Conservation (phyloP, 495 filamentous ascomycete genomes). For the Podospora conica region DNA sequence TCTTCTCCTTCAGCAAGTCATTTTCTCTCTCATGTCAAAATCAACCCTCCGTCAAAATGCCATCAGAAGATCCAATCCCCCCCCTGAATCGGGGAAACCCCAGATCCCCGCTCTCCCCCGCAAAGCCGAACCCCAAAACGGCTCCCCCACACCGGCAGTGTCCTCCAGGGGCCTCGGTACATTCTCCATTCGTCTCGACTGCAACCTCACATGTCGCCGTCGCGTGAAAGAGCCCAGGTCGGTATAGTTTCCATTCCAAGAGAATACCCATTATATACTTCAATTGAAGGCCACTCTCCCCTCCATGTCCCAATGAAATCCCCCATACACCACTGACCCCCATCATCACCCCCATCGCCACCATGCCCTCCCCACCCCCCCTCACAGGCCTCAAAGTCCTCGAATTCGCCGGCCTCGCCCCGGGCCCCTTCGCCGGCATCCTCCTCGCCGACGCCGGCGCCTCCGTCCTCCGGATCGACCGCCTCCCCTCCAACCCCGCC, state of each 20-base stretch:
- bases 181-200: neutral
- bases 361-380: constrained; percentile 51
- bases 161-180: neutral
- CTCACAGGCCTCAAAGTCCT: constrained; percentile 55
- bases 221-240: neutral
- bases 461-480: constrained; percentile 81
- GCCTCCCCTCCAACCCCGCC: constrained; percentile 30
- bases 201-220: neutral
- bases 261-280: neutral
- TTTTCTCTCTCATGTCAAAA: neutral
- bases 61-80: neutral
- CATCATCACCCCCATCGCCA: neutral
- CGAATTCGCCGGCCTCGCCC: constrained; percentile 3
- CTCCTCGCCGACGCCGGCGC: constrained; percentile 87
- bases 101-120: neutral
- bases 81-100: neutral
- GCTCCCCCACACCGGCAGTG: neutral
- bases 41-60: neutral
- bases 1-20: neutral
- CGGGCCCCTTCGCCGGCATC: constrained; percentile 83
- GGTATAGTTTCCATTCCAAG: too few relatives aligned
- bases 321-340: too few relatives aligned
- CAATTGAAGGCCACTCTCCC: constrained; percentile 26
- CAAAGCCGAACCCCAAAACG: neutral
- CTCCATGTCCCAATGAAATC: constrained; percentile 18